Evolutionary conservation across 73 alveolate genomes (phyloP), one percentile per base, ranked within the genome.

Genomic region (Blepharisma japonicum): DNA sequence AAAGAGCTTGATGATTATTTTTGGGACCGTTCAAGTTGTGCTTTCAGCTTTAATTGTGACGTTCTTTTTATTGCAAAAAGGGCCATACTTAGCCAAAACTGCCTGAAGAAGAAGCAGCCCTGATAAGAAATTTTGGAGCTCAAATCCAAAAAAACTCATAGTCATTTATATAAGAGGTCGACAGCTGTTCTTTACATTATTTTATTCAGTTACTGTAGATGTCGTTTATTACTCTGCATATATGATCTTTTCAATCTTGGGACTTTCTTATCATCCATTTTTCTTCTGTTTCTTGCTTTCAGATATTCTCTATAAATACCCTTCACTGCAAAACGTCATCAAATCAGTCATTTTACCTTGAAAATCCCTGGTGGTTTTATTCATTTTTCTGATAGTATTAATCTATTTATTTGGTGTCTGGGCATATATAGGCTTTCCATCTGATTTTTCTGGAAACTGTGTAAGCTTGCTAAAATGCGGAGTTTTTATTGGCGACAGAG

Each of bases 281-380:
- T 85, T 85, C 89, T 85, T 85, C 45, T 55, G 85, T 3, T 77
- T 85, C 55, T 90, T 81, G 71, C 56, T 85, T n/a, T 68, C 83
- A 23, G 92, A 85, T 46, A 55, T 82, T 1, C 76, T 85, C 5
- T 54, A 78, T 2, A 21, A 90, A 82, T 71, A 68, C 78, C 92
- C 92, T 14, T n/a, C 89, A 55, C 83, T 85, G 18, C 71, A 85
- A 55, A 85, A 80, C 39, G 86, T 85, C 42, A 56, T 85, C 9
- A 85, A 68, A 71, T 78, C 88, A 48, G 88, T 85, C 27, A 74
- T 77, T 55, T 82, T 80, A 9, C 89, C 92, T 6, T 54, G 71
- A 48, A 56, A 56, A 45, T 39, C 85, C 9, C 54, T 85, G 18
- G 56, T 85, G 47, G 77, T 83, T 14, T 74, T 85, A 56, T 83